Evolutionary conservation across 2,329 filamentous ascomycete species (phyloP), one percentile per base, ranked within the genome.

Genomic region (Setomelanomma holmii): DNA sequence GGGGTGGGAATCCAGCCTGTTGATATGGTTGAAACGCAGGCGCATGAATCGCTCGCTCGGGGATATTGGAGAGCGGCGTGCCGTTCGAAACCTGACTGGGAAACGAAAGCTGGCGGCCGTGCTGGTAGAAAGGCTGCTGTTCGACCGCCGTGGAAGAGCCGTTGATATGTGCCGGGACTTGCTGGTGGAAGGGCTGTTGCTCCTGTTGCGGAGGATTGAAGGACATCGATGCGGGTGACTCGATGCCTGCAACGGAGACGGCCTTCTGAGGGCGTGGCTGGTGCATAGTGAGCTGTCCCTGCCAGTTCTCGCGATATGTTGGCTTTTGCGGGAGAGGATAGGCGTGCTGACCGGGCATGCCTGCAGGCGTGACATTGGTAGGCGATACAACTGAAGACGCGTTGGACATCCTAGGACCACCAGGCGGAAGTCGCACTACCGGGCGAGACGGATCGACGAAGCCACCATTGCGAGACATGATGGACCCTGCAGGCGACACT

Each of bases 211-310:
- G 84, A 57, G 83, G 82, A 47, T 84, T 82, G 66, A 82, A 80
- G 22, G 80, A 79, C 76, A 86, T 78, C 61, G 81, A 82, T 4
- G 85, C 86, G 4, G 93, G 91, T 6, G 90, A 90, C 74, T 98
- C 95, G 63, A 98, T 96, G 66, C 91, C 92, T 51, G 91, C 90
- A 52, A 98, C 87, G 8, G 93, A 97, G 24, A 98, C 91, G 5
- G 92, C 84, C 80, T 98, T 98, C 74, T 98, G 93, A 7, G 95
- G 93, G 45, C 91, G 89, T 51, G 95, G 95, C 72, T 98, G 95
- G 72, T 98, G 91, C 87, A 98, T 96, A 1, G 91, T 84, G 16
- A 87, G 82, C 36, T 82, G 81, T 16, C 78, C 79, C 39, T 82
- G 81, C 63, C 84, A 86, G 60, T 84, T 86, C 69, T 87, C 85